These are phyloP conservation scores for Sanghuangporus weigelae DNA, from an alignment of 1,284 basidiomycete species.

Conservation along the genomic window DNA sequence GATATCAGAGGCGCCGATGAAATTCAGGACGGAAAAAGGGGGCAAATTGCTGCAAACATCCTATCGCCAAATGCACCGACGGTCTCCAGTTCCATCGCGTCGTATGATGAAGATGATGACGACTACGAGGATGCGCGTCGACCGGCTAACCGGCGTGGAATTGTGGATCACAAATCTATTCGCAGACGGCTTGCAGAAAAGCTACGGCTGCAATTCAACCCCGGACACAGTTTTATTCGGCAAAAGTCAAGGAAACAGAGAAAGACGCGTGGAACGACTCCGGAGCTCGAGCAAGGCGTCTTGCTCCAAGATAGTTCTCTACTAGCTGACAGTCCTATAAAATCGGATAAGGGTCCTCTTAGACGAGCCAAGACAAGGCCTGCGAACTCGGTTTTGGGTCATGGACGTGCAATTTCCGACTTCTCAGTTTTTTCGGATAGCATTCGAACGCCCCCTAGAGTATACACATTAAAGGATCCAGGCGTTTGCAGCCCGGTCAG, in stretches of 20 bases:
- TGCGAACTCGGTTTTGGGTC: neutral
- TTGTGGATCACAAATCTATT: constrained; percentile 6
- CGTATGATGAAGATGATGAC: constrained; percentile 15
- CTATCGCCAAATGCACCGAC: constrained; percentile 12
- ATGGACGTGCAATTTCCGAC: constrained; percentile 14
- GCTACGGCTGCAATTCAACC: neutral
- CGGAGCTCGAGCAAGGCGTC: constrained; percentile 15
- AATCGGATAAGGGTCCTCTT: neutral
- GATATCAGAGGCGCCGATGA: neutral
- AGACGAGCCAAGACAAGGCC: neutral
- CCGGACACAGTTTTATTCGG: neutral
- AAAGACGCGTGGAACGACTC: constrained; percentile 2
- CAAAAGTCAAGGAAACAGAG: neutral
- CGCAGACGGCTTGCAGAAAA: constrained; percentile 12
- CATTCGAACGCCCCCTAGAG: constrained; percentile 3
- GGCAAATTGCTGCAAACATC: neutral
- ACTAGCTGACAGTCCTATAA: neutral
- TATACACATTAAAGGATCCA: neutral
- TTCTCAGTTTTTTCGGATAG: neutral
- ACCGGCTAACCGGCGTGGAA: neutral
- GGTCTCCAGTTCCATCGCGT: constrained; percentile 10
- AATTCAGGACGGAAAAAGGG: neutral
- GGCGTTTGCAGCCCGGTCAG: neutral
- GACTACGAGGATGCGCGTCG: constrained; percentile 11
- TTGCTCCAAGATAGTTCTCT: constrained; percentile 1